Evolutionary conservation across 169 alveolate genomes (phyloP).

Genomic region (Babesia divergens): DNA sequence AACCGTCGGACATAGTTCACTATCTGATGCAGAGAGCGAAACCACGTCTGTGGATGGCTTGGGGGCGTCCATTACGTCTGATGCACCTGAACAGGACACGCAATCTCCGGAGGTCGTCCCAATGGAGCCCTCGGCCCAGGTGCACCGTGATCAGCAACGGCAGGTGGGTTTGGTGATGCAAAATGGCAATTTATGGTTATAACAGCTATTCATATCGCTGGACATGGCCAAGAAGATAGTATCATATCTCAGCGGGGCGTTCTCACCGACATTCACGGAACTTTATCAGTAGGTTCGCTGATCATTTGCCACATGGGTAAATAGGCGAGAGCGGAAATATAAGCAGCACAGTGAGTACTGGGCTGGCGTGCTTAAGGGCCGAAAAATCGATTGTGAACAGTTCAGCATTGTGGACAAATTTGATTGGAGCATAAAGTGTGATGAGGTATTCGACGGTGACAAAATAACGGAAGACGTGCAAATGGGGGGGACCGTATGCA

Average conservation of each 20-base stretch:
- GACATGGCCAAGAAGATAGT: conserved; percentile 45
- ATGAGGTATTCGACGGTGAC: conserved; percentile 34
- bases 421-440: conserved; percentile 29
- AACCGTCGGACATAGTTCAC: not conserved
- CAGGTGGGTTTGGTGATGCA: not conserved
- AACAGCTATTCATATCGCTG: conserved; percentile 31
- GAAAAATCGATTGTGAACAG: conserved; percentile 48
- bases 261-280: conserved; percentile 32
- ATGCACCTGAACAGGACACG: not conserved
- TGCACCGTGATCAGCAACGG: conserved; percentile 28
- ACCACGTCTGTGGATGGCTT: too few species aligned
- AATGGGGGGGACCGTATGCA: conserved; percentile 8
- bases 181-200: too few species aligned
- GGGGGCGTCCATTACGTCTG: too few species aligned
- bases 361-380: conserved; percentile 64
- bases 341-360: conserved; percentile 63
- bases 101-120: not conserved
- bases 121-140: not conserved
- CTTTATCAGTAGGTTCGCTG: conserved; percentile 29
- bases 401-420: not conserved
- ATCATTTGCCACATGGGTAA: too few species aligned
- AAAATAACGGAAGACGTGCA: not conserved
- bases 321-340: conserved; percentile 12
- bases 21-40: not conserved
- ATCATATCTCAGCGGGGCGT: conserved; percentile 30